Base-by-base conservation (phyloP, 2,329 filamentous ascomycete species). In the Penicillium sp. region DNA sequence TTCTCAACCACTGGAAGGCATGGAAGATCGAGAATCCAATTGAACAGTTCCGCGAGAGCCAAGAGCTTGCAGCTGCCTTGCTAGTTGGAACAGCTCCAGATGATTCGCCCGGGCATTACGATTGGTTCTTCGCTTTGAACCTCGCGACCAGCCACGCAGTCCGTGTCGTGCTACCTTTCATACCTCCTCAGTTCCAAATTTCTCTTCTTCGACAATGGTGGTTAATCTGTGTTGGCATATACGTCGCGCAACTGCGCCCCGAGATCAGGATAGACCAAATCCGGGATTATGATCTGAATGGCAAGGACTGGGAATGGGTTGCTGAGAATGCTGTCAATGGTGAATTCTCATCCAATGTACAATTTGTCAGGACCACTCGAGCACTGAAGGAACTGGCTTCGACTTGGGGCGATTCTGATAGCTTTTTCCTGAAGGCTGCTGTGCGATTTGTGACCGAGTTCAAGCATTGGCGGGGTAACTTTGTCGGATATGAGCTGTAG, bases 1-100 rank as follows among this genome's bases (percentile, higher is more conserved):
- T 95, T 15, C 69, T 96, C 40, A 85, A 94, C 58, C 88, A 97
- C 72, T 97, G 89, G 88, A 93, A 94, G 57, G 83, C 85, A 3
- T 96, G 89, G 90, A 74, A 77, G 9, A 75, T 94, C 21, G 70
- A 76, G 8, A 77, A 90, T 53, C 84, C 87, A 1, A 75, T 77
- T n/a, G 76, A 78, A 56, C 84, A 89, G 61, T 94, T 97, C 63
- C 78, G 81, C 51, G 78, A 85, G 49, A 87, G 83, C 1, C 81
- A 84, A 56, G 71, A 75, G 51, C 69, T 77, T 3, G 79, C 79
- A 2, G 71, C 75, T 1, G 70, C 71, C 1, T 53, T 77, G 2
- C 56, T 75, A 4, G 63, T 70, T 13, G 66, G 68, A 8, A 69
- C 69, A 0, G 57, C 55, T 13, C 22, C 41, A 15, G 41, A 10